Percentiles rank a stretch among this genome's conserved stretches.
Conservation (phyloP, 306 rosid species). For the Vigna radiata region DNA sequence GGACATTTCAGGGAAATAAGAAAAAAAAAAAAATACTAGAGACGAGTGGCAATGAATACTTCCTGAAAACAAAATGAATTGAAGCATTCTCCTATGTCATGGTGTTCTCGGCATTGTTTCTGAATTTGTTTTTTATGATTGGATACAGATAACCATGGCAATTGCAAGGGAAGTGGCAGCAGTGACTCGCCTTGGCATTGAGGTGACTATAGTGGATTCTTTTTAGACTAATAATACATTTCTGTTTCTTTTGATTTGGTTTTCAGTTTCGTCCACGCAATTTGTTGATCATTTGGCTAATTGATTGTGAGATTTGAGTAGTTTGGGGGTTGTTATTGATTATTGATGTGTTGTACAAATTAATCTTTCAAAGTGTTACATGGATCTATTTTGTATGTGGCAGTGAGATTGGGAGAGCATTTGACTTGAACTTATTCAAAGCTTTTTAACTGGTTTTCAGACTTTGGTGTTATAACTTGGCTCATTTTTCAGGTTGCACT, state of each 20-base stretch:
- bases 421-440: conserved; percentile 15
- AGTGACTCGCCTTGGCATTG: conserved; percentile 95
- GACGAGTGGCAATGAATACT: background rate
- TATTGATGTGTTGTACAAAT: conserved; percentile 7
- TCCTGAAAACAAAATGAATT: background rate
- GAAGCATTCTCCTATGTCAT: background rate
- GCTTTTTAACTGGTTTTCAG: conserved; percentile 21
- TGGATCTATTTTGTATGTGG: conserved; percentile 2
- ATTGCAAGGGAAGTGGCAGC: conserved; percentile 96
- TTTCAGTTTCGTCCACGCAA: background rate
- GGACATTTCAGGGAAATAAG: conserved; percentile 12
- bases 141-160: conserved; percentile 79
- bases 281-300: conserved; percentile 26
- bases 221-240: background rate
- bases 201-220: conserved; percentile 58
- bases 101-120: conserved; percentile 36
- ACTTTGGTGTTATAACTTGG: conserved; percentile 37
- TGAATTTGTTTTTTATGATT: conserved; percentile 18
- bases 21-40: background rate
- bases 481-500: conserved; percentile 84
- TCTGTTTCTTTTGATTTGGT: conserved; percentile 10
- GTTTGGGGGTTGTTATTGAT: conserved; percentile 11
- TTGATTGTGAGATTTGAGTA: conserved; percentile 18
- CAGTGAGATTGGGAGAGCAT: conserved; percentile 22
- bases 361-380: conserved; percentile 10